Base-by-base conservation (phyloP, 2,329 filamentous ascomycete genomes). In the Apiospora kogelbergensis region DNA sequence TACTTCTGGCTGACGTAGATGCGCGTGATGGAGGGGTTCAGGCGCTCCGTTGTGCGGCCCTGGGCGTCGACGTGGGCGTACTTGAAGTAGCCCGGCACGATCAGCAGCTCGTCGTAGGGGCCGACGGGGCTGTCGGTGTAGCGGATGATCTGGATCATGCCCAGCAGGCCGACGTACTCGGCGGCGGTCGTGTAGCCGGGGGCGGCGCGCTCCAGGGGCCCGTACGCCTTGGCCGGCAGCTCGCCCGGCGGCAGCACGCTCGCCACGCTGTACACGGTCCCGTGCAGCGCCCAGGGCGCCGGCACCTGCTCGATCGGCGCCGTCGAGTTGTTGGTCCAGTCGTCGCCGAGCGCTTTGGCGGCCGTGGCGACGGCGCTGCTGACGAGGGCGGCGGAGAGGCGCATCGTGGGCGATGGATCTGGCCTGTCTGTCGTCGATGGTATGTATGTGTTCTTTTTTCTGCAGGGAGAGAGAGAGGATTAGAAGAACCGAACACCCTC, bases 1-100 rank as follows among this genome's bases (percentile, higher is more conserved):
- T 75, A 74, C 70, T 76, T 74, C 46, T 75, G 73, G 30, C 75
- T 78, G 42, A 80, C 79, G 70, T 78, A 80, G 17, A 80, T 77
- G 48, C 76, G 76, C 26, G 77, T 77, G 42, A 78, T 72, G n/a
- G 77, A 73, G 63, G 73, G 66, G 66, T 78, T 76, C 22, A 48
- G n/a, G 11, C 60, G 37, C 66, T 67, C 53, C 37, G 67, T 26
- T 10, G 24, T 22, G 45, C 57, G 15, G 64, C 63, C 48, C n/a
- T 30, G 13, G 33, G 33, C 64, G 26, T 67, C 64, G 13, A 40
- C 67, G 11, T 68, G 53, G 3, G 60, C 71, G 44, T 71, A 70
- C n/a, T 68, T 69, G 48, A 74, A 78, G 46, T 69, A 70, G 3
- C 78, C 78, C 0, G 78, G 78, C 1, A 78, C 60, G 17, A 79